phyloP scores from a whole-genome alignment of 352 stramenopile species.

The Globisporangium polare region DNA sequence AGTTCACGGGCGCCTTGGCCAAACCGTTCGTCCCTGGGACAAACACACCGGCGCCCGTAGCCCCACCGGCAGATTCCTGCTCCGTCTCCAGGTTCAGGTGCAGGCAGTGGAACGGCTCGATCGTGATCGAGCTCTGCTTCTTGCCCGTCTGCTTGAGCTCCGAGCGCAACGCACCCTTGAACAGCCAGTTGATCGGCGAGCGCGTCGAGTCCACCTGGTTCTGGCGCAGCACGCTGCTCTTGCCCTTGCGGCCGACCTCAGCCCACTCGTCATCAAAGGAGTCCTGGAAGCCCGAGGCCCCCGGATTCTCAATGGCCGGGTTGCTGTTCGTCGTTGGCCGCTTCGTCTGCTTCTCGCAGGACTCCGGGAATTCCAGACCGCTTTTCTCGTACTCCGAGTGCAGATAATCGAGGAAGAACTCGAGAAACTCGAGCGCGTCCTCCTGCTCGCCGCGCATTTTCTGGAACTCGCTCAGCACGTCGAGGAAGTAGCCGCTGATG shows the following conservation, averaged over 20 bases:
- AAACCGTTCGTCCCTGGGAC: slow-evolving; percentile 33
- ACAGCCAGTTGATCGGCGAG: slow-evolving; percentile 84
- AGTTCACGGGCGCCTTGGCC: slow-evolving; percentile 27
- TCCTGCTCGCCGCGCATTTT: slow-evolving; percentile 80
- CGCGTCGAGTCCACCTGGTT: slow-evolving; percentile 58
- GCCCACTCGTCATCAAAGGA: slow-evolving; percentile 74
- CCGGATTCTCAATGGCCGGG: slow-evolving; percentile 13
- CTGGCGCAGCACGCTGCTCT: slow-evolving; percentile 70
- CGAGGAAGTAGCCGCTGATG: slow-evolving; percentile 81
- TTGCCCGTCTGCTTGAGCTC: slow-evolving; percentile 72
- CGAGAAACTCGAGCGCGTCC: slow-evolving; percentile 82
- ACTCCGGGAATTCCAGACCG: slow-evolving; percentile 44
- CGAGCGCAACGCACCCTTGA: slow-evolving; percentile 75
- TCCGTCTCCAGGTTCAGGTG: slow-evolving; percentile 78
- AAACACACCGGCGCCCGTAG: slow-evolving; percentile 12
- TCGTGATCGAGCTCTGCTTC: slow-evolving; percentile 77
- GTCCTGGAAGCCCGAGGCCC: slow-evolving; percentile 8
- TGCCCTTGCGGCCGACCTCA: slow-evolving; percentile 74
- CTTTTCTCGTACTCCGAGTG: slow-evolving; percentile 82
- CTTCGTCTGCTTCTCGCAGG: slow-evolving; percentile 66
- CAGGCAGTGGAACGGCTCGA: slow-evolving; percentile 85
- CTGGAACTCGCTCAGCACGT: slow-evolving; percentile 77
- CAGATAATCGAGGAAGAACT: slow-evolving; percentile 83
- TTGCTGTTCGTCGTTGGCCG: slow-evolving; percentile 14
- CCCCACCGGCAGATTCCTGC: not conserved